Base-by-base conservation (phyloP, 306 rosid genomes). In the Quercus robur region DNA sequence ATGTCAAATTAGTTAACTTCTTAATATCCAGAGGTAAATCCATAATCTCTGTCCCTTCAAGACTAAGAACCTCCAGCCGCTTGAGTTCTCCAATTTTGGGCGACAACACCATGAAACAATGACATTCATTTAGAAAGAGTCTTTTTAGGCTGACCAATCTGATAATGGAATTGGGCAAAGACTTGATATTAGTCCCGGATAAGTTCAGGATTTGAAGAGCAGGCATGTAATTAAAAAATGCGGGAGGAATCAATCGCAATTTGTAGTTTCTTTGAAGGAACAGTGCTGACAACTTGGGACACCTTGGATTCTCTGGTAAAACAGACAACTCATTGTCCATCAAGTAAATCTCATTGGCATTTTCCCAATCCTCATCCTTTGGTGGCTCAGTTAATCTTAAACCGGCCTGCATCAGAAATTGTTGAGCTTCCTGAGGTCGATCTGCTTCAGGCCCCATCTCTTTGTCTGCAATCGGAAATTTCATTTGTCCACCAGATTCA, bases 41-140 rank as follows among this genome's bases (percentile, higher is more conserved):
- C 46, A 59, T 69, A 3, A 83, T 78, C 26, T 59, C 44, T 28
- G 78, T 75, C 38, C 49, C 77, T 1, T 79, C 72, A 83, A 79
- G 83, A 70, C 71, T 71, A 55, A 83, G 71, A 44, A 61, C 63
- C 59, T 79, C 81, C 3, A 83, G 83, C 2, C 54, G 71, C 70
- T 75, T n/a, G 25, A 78, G 38, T 3, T 78, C 35, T 25, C 77
- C 70, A 35, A 83, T 38, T 20, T 28, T 5, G 0, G 78, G 64
- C 1, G 81, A 17, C 30, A 79, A 21, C 20, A 70, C 55, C 83
- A 79, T 62, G 59, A 75, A 41, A 25, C 41, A 12, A 9, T 79
- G 71, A 62, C 83, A 83, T 11, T 74, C 66, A 62, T 15, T 70
- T 70, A 70, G 33, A 67, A 15, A 67, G 14, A 67, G 44, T 28